These are phyloP conservation scores for Trichoderma orchidacearum DNA, from an alignment of 495 filamentous ascomycete genomes.

Conservation along the genomic window DNA sequence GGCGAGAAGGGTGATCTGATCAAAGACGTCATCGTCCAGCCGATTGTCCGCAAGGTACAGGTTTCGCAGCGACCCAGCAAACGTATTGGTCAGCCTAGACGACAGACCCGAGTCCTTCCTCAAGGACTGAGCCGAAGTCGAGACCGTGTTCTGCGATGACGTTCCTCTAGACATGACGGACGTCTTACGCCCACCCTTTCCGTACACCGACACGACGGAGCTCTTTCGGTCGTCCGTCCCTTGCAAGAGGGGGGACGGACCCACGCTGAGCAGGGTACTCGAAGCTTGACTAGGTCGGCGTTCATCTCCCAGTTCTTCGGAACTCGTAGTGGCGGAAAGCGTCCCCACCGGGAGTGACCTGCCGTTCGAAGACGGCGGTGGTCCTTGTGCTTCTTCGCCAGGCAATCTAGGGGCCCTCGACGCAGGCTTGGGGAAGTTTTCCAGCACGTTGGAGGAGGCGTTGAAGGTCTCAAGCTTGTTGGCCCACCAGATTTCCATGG, in stretches of 20 bases:
- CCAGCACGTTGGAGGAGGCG: constrained; percentile 84
- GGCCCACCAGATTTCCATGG: constrained; percentile 87
- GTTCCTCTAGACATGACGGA: constrained; percentile 58
- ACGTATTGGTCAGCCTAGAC: constrained; percentile 60
- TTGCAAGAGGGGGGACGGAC: constrained; percentile 49
- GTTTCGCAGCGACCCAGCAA: constrained; percentile 69
- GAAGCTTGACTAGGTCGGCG: constrained; percentile 80
- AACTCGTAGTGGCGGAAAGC: constrained; percentile 45
- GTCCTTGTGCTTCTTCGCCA: constrained; percentile 21
- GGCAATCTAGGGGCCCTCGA: constrained; percentile 46
- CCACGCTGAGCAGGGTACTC: constrained; percentile 49
- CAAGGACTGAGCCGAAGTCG: constrained; percentile 40
- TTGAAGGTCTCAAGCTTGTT: constrained; percentile 82
- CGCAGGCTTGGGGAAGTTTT: constrained; percentile 75
- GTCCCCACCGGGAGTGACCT: constrained; percentile 41
- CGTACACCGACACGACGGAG: constrained; percentile 69
- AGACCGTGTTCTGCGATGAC: constrained; percentile 27
- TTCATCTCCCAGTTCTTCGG: constrained; percentile 62
- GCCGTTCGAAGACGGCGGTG: constrained; percentile 11
- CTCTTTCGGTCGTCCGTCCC: constrained; percentile 53
- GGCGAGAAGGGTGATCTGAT: constrained; percentile 67
- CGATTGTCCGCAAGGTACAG: constrained; percentile 88
- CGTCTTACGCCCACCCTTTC: constrained; percentile 63
- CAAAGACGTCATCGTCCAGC: constrained; percentile 85
- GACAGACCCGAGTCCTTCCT: constrained; percentile 83